Base-by-base conservation (phyloP, 176 grass and related monocot species). In the Hyparrhenia diplandra region DNA sequence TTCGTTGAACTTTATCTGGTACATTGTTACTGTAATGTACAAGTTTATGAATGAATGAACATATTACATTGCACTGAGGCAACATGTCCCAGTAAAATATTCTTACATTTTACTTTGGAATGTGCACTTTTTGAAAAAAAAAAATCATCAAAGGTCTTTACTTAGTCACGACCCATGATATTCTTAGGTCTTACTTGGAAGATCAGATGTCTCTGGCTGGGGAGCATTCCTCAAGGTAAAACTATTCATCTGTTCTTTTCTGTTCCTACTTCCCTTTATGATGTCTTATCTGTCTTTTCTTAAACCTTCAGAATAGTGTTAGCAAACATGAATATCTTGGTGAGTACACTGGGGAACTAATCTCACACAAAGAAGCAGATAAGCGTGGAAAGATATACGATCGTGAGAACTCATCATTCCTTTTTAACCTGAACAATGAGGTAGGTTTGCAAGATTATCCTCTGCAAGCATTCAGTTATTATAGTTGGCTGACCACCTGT, bases 311-410 rank as follows among this genome's bases (percentile, higher is more conserved):
- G 95, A 98, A 95, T 93, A 80, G 82, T 79, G 95, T 98, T 59
- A 73, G 79, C 69, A 98, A 98, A 86, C 92, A 98, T 89, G 95
- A 95, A 73, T 98, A 98, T 73, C 92, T 98, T 58, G 95, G 95
- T 1, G 95, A 94, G 84, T 98, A 98, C 75, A 98, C 95, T 39
- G 95, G 95, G 79, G 95, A 98, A 85, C 84, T 98, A 71, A 95
- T 98, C 52, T 95, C 95, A 64, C 95, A 98, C 67, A 82, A 91
- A 80, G 95, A 98, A 81, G 95, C 95, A 75, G 95, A 95, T 46
- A 98, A 95, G 79, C 95, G 92, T 23, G 95, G 92, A 45, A 98
- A 98, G 84, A 98, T 98, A 69, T 98, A 98, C 1, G 95, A 98
- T 57, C 95, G 95, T 49, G 95, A 98, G 77, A 98, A 95, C 51